Base-by-base conservation (phyloP, 768 basidiomycete species). In the Infundibulicybe gibba region DNA sequence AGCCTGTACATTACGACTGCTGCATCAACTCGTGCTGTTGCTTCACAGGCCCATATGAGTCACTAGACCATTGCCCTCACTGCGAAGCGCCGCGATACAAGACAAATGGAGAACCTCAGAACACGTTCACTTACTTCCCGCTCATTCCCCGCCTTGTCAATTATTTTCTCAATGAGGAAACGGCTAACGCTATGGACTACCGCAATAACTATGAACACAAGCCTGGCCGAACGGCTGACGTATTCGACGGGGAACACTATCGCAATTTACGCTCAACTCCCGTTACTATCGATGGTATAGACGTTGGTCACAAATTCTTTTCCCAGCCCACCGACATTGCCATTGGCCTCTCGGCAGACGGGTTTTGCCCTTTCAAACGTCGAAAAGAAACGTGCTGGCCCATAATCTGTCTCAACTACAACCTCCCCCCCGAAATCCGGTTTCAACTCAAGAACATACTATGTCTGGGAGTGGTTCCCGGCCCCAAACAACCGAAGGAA, bases 381-480 rank as follows among this genome's bases (percentile, higher is more conserved):
- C 53, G 54, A 0, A 49, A 51, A 1, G 45, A 52, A 6, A 63
- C 66, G 0, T 60, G 61, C 4, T 72, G 64, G 48, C 72, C 70
- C 0, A 48, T 75, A 3, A 44, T 75, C 14, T 12, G 65, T 0
- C 54, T 63, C 40, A 69, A 68, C 30, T 55, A 48, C 41, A 58
- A 58, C 20, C 47, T 55, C 32, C 40, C 40, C 12, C 57, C 52
- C 6, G 55, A 62, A 15, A 49, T 63, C 10, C 59, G 60, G 1
- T 61, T 57, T n/a, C 66, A 66, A 21, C 40, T 62, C 15, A 39
- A 54, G 2, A 50, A 69, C 31, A 52, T 72, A 5, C 38, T 74
- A 3, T 60, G 56, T 16, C 25, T 69, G 5, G 64, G 66, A 5
- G 49, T 72, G 43, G 70, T 75, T 35, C 70, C 69, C 1, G 66